Evolutionary conservation across 2,329 filamentous ascomycete genomes (phyloP), one percentile per base, ranked within the genome.

Genomic region (Colletotrichum orchidophilum): DNA sequence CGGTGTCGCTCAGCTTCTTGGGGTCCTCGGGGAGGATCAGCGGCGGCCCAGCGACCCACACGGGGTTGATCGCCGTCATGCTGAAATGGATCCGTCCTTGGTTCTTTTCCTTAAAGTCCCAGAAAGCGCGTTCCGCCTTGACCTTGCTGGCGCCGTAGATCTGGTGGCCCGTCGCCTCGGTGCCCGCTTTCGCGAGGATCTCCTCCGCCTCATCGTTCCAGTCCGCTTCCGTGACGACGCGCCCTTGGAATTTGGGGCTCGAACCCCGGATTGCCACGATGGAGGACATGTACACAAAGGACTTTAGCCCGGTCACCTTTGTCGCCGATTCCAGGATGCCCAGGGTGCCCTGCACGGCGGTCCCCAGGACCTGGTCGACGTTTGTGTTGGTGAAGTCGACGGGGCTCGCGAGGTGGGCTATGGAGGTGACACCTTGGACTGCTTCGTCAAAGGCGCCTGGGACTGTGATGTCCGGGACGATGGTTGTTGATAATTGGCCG

Each of bases 391-490:
- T 82, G 0, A 76, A 78, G 1, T 84, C 70, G 21, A 83, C 79
- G 18, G 82, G 53, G 15, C 57, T 81, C 0, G 86, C 86, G 11
- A 85, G 78, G 70, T 87, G 86, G 18, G 83, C 78, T 59, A 87
- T 79, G 4, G 82, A 84, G 1, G 80, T 76, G 24, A 80, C 79
- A 18, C 77, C 81, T 46, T 77, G 75, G 21, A 83, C 77, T 1
- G 79, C 82, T 21, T 75, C 73, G 73, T 81, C 77, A 66, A 83
- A 84, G 9, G 81, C 81, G 1, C 77, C 76, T 1, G 75, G 59
- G 1, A 62, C 75, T 5, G 77, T 72, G 27, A 84, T 81, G 55
- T 84, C 80, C 1, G 78, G 75, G 0, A 84, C 81, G 31, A 77
- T 60, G 8, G 76, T 67, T n/a, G 72, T 76, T 33, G 75, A 64